phyloP scores from a whole-genome alignment of 2,329 filamentous ascomycete species.

The Eutypella sp. region DNA sequence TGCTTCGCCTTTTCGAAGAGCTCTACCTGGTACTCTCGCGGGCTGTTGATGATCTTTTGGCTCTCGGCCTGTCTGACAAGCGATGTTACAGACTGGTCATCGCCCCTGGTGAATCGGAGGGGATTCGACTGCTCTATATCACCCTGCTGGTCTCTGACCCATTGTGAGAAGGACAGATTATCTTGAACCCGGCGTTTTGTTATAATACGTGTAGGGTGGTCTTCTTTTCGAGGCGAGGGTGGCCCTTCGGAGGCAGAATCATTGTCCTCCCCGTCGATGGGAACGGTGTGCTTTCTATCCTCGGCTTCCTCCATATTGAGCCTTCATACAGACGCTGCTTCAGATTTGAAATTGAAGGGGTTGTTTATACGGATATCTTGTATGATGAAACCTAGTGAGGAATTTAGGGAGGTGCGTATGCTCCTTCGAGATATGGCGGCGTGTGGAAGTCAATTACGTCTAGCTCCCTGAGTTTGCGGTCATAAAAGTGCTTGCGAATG shows the following conservation, averaged over 20 bases:
- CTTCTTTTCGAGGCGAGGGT: not conserved
- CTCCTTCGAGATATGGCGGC: no score
- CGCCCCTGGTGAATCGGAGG: conserved; percentile 7
- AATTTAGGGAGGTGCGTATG: no score
- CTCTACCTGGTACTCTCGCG: conserved; percentile 87
- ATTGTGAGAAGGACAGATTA: conserved; percentile 14
- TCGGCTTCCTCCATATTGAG: conserved; percentile 2
- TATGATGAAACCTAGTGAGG: no score
- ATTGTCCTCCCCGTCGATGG: conserved; percentile 3
- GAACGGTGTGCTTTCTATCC: conserved; percentile 13
- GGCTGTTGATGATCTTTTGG: conserved; percentile 63
- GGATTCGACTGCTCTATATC: conserved; percentile 7
- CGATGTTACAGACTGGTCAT: conserved; percentile 26
- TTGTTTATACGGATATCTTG: no score
- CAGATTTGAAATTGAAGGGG: no score
- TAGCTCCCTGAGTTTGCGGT: no score
- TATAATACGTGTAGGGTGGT: not conserved
- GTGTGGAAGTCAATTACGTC: no score
- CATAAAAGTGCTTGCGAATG: no score
- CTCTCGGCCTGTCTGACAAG: conserved; percentile 33
- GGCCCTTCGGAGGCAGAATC: conserved; percentile 10
- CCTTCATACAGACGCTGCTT: not conserved
- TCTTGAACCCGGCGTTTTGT: conserved; percentile 8
- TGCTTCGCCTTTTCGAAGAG: conserved; percentile 82
- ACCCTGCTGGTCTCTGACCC: conserved; percentile 16